Percentiles rank a stretch among this genome's conserved stretches.
phyloP scores from a whole-genome alignment of 495 filamentous ascomycete species.

The Aspergillus saccharolyticus region DNA sequence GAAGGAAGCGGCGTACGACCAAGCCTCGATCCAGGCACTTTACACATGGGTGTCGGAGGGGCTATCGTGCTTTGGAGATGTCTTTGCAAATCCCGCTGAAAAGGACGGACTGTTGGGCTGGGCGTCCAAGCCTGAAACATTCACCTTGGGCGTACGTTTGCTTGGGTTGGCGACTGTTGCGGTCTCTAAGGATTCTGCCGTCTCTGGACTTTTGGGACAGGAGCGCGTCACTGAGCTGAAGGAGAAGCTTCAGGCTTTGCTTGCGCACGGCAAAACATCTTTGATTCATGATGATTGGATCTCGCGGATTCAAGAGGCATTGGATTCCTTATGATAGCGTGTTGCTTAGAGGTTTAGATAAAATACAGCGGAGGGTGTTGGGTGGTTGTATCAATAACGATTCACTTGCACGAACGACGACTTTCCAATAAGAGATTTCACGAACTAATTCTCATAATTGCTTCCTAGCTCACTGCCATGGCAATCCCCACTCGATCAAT shows the following conservation, averaged over 20 bases:
- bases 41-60: slow-evolving; percentile 55
- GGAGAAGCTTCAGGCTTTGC: slow-evolving; percentile 20
- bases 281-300: slow-evolving; percentile 36
- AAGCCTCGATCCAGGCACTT: slow-evolving; percentile 26
- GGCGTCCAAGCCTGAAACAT: slow-evolving; percentile 67
- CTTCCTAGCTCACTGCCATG: neutral
- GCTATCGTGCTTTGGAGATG: slow-evolving; percentile 42
- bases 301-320: slow-evolving; percentile 23
- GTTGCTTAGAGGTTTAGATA: neutral
- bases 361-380: neutral
- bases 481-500: neutral
- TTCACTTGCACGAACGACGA: neutral
- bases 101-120: slow-evolving; percentile 66
- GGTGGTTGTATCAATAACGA: neutral
- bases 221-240: slow-evolving; percentile 15
- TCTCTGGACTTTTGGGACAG: slow-evolving; percentile 23
- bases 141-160: slow-evolving; percentile 59
- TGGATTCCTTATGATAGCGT: slow-evolving; percentile 14
- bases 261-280: slow-evolving; percentile 19
- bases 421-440: neutral
- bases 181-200: slow-evolving; percentile 35
- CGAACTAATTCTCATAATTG: neutral
- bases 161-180: slow-evolving; percentile 38
- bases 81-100: slow-evolving; percentile 18
- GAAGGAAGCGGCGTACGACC: slow-evolving; percentile 17